Evolutionary conservation across 441 rosid species (phyloP), one percentile per base, ranked within the genome.

Genomic region (Lepidium campestre): DNA sequence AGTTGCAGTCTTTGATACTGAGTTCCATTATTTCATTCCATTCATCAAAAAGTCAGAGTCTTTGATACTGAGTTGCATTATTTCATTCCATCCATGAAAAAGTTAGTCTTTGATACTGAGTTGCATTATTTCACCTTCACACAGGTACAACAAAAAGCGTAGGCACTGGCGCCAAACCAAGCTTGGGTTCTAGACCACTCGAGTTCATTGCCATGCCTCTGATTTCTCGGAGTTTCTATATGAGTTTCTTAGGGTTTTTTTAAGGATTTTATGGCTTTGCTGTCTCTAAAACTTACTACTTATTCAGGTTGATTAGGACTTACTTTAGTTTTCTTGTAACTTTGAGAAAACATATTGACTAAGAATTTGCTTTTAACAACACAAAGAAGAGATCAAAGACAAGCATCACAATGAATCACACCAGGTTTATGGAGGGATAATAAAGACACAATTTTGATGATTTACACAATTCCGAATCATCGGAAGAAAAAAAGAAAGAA

Each of bases 81-180:
- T 46, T 55, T 45, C 34, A 14, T 23, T 19, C 2, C 11, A 25
- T 67, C 57, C 2, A 15, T 13, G 19, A 1, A 13, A 27, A 27
- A 27, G 8, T 27, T 27, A 27, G 31, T 23, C 27, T 23, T 23
- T 23, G 27, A 27, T 27, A 27, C 31, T 27, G 31, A 27, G 8
- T 27, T 27, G 7, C 31, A 27, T 27, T 27, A 7, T 5, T 55
- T 47, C 35, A 15, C 37, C n/a, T 34, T 44, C 31, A 4, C 4
- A 22, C 50, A 89, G 97, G 84, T 87, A 87, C 77, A 91, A 91
- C 27, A 89, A 92, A 1, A 91, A 89, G 82, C 97, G 97, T 77
- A 81, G 97, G 82, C 94, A 91, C 68, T 89, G 97, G 96, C 88
- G 96, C 72, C 83, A 93, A 5, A 87, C 97, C 75, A 89, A 91